Percentiles rank a stretch among this genome's conserved stretches.
phyloP scores from a whole-genome alignment of 75 land plant genomes.

The Cunninghamia lanceolata region DNA sequence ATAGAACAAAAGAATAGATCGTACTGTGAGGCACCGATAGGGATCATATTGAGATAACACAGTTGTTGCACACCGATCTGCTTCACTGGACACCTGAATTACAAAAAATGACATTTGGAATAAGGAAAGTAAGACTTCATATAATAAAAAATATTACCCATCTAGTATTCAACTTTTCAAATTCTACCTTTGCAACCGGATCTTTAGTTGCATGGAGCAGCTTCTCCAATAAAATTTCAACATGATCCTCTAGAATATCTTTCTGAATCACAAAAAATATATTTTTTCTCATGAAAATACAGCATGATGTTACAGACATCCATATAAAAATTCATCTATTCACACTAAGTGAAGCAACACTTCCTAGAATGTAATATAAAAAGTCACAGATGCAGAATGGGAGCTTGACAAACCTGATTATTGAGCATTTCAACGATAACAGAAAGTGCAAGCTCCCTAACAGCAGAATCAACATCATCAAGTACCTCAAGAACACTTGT shows the following conservation, averaged over 20 bases:
- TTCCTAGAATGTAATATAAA: background rate
- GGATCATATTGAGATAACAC: conserved; percentile 87
- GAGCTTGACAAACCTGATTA: conserved; percentile 65
- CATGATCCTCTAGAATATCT: conserved; percentile 72
- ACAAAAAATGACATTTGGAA: background rate
- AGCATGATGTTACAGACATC: background rate
- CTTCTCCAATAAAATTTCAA: conserved; percentile 91
- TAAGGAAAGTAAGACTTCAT: background rate
- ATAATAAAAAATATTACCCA: background rate
- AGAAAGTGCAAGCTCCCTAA: conserved; percentile 72
- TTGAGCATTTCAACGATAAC: conserved; percentile 82
- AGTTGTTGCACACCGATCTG: conserved; percentile 71
- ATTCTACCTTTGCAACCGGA: conserved; percentile 64
- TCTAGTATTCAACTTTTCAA: background rate
- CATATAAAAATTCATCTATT: background rate
- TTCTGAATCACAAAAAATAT: conserved; percentile 46
- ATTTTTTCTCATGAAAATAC: background rate
- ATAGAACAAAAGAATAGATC: background rate
- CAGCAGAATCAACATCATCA: conserved; percentile 84
- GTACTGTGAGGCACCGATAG: conserved; percentile 83
- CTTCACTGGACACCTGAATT: conserved; percentile 83
- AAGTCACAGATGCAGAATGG: background rate
- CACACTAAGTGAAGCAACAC: background rate
- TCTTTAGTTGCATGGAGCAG: conserved; percentile 82
- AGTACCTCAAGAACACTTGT: conserved; percentile 81